phyloP scores from a whole-genome alignment of 2,329 filamentous ascomycete genomes.

The Verticillium klebahnii region DNA sequence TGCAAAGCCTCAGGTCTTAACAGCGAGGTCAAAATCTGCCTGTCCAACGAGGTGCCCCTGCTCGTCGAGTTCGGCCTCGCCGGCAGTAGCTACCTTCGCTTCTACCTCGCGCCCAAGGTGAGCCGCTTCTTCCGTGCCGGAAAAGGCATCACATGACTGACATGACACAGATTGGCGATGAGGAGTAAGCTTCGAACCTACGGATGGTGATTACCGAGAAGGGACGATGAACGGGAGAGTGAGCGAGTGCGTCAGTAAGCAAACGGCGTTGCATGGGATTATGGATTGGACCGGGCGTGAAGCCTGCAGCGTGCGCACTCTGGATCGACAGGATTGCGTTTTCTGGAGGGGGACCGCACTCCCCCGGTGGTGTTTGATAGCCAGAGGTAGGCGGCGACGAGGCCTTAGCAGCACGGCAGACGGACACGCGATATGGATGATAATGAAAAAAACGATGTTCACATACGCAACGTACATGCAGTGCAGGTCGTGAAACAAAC shows the following conservation, averaged over 20 bases:
- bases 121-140: slow-evolving; percentile 17
- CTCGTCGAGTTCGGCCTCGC: slow-evolving; percentile 85
- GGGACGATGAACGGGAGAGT: slow-evolving; percentile 6
- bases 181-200: slow-evolving; percentile 23
- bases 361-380: neutral
- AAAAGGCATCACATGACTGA: slow-evolving; percentile 1
- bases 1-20: slow-evolving; percentile 94
- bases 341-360: neutral
- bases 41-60: slow-evolving; percentile 94
- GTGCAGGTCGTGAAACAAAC: neutral
- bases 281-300: neutral
- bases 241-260: neutral
- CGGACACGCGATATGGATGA: slow-evolving; percentile 1
- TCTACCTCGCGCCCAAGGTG: slow-evolving; percentile 98
- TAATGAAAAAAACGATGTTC: slow-evolving; percentile 2
- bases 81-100: slow-evolving; percentile 84
- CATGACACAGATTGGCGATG: slow-evolving; percentile 30
- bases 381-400: neutral
- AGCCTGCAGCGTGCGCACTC: neutral
- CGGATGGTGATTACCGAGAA: neutral
- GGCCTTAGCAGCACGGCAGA: neutral
- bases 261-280: neutral
- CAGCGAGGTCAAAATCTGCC: slow-evolving; percentile 77
- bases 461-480: neutral
- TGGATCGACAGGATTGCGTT: neutral